A percentile compares a stretch with the other conserved stretches of the same genome.
These are phyloP conservation scores for Tetraselmis striata DNA, from an alignment of 139 green algal genomes.

Conservation along the genomic window DNA sequence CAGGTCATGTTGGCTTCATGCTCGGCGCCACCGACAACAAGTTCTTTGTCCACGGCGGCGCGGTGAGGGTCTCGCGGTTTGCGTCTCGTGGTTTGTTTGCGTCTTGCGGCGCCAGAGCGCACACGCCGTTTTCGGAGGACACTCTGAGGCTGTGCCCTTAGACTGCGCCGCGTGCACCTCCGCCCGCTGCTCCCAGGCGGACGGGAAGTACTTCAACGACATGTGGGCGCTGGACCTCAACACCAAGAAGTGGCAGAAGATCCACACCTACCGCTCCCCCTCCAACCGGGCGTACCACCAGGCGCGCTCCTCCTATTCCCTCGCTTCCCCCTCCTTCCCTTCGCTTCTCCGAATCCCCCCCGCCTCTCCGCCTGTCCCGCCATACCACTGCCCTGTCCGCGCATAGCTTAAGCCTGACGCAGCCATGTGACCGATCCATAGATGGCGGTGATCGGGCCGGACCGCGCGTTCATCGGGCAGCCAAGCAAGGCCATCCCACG, in stretches of 20 bases:
- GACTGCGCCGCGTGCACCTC: background rate
- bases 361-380: no score
- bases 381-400: no score
- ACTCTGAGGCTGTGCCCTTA: no score
- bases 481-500: slow-evolving; percentile 7
- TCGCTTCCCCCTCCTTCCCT: no score
- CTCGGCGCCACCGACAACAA: background rate
- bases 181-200: background rate
- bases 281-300: slow-evolving; percentile 10
- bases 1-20: background rate
- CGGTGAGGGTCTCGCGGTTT: no score
- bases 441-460: background rate
- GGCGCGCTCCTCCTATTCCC: no score
- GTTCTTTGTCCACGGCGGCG: background rate
- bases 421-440: no score
- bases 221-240: background rate
- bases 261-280: slow-evolving; percentile 10
- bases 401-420: no score
- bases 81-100: no score
- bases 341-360: no score
- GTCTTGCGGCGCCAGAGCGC: no score
- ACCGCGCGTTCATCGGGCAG: slow-evolving; percentile 1
- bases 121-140: no score
- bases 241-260: background rate
- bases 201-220: background rate